These are phyloP conservation scores for Beauveria sp. DNA, from an alignment of 2,329 filamentous ascomycete species.

Conservation along the genomic window DNA sequence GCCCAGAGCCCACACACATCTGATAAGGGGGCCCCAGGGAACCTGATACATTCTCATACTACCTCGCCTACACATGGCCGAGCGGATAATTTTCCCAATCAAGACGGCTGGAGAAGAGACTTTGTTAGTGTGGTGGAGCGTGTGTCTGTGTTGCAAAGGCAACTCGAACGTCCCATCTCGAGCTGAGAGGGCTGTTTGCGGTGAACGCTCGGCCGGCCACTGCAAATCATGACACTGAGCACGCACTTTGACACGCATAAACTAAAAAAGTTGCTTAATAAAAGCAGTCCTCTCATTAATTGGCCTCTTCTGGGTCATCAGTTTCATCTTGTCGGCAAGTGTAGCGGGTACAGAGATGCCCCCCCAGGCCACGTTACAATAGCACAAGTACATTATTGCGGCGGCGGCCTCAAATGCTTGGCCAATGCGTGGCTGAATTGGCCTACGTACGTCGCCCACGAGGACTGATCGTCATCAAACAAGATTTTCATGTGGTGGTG, in stretches of 20 bases:
- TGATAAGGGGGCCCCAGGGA: background rate
- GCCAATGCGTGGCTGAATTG: no score
- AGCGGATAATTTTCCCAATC: background rate
- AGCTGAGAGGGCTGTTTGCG: background rate
- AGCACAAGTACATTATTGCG: background rate
- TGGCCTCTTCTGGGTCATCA: background rate
- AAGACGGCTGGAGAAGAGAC: background rate
- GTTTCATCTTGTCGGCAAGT: background rate
- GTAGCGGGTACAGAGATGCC: background rate
- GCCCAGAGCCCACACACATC: background rate
- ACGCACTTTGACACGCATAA: background rate
- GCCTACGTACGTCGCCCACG: background rate
- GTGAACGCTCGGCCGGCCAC: background rate
- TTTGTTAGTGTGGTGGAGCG: conserved; percentile 1
- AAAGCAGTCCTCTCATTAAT: background rate
- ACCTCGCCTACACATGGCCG: background rate
- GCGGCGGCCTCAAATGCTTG: background rate
- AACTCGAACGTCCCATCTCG: background rate
- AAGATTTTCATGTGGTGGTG: background rate
- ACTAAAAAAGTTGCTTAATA: background rate
- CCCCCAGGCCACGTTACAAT: conserved; percentile 1
- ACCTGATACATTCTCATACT: conserved; percentile 5
- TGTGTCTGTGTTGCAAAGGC: background rate
- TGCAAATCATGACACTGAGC: background rate
- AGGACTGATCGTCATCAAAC: background rate